Evolutionary conservation across 2,329 filamentous ascomycete species (phyloP), one percentile per base, ranked within the genome.

Genomic region (Knufia petricola): DNA sequence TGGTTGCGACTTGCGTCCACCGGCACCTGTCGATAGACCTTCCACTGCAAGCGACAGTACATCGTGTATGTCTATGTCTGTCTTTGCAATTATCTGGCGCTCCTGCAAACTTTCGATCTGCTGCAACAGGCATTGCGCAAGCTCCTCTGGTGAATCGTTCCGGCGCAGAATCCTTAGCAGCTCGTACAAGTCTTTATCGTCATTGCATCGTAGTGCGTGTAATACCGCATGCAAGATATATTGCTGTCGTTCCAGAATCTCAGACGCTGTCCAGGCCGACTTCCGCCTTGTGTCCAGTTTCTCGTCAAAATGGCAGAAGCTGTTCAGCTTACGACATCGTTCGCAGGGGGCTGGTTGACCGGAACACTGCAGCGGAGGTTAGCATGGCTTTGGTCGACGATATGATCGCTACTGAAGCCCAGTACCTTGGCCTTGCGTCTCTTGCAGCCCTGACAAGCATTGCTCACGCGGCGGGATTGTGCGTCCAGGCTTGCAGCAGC

Each of bases 371-470:
- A 17, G 6, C 34, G 8, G 34, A 8, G 8, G n/a, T 17, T 21
- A 17, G 19, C n/a, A 21, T 6, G 8, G n/a, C 6, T 6, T 8
- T n/a, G 6, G 4, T 17, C 6, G 34, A 17, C 4, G 34, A 38
- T 38, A n/a, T n/a, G 2, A 9, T 6, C 28, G 20, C 30, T 21
- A 28, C 6, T 28, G 6, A 6, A 28, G 26, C n/a, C n/a, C n/a
- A 12, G 26, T 28, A 48, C 45, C 45, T 48, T 48, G 17, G 45
- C 38, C 34, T 48, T 48, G 19, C 45, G 21, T 28, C 36, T 19
- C 31, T 48, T 48, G 45, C 45, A 48, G 6, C 21, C 12, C 19
- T 28, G 26, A 37, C 45, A 48, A 15, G 45, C 45, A 39, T 39
- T 48, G 32, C 32, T 23, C 26, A 28, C 26, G 6, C 26, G 12